A percentile compares a stretch with the other conserved stretches of the same genome.
Evolutionary conservation across 441 rosid genomes (phyloP).

Genomic region (Kokia cookei): DNA sequence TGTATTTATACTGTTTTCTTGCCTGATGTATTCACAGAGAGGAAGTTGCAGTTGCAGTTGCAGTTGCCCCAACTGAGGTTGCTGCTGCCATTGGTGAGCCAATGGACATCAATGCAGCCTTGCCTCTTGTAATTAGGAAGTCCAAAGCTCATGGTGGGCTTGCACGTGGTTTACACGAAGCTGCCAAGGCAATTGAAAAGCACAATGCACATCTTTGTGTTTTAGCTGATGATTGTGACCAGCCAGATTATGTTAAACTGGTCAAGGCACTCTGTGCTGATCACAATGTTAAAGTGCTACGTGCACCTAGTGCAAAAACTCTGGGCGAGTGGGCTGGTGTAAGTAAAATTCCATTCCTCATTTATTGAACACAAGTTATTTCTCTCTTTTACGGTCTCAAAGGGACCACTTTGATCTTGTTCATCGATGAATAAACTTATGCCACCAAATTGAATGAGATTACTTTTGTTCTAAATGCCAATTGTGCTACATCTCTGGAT

Average conservation of each 20-base stretch:
- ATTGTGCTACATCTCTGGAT: neutral
- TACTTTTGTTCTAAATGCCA: neutral
- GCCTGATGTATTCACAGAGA: slow-evolving; percentile 39
- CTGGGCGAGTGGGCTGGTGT: slow-evolving; percentile 99
- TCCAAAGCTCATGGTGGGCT: slow-evolving; percentile 86
- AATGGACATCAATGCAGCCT: slow-evolving; percentile 74
- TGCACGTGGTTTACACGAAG: slow-evolving; percentile 75
- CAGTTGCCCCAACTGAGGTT: slow-evolving; percentile 20
- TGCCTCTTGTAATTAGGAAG: slow-evolving; percentile 73
- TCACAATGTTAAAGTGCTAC: slow-evolving; percentile 56
- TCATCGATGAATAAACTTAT: neutral
- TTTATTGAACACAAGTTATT: neutral
- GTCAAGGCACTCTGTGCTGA: slow-evolving; percentile 87
- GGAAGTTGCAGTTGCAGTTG: slow-evolving; percentile 37
- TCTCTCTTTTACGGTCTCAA: neutral
- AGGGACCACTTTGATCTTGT: neutral
- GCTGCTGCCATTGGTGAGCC: slow-evolving; percentile 52
- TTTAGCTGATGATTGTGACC: slow-evolving; percentile 89
- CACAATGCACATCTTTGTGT: slow-evolving; percentile 72
- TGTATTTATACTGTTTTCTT: neutral
- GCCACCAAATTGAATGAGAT: neutral
- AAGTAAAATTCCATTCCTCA: slow-evolving; percentile 20
- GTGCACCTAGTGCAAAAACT: slow-evolving; percentile 78
- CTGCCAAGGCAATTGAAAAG: slow-evolving; percentile 86
- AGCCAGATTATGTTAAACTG: slow-evolving; percentile 79